Evolutionary conservation across 352 stramenopile species (phyloP), one percentile per base, ranked within the genome.

Genomic region (Thraustochytrium sp.): DNA sequence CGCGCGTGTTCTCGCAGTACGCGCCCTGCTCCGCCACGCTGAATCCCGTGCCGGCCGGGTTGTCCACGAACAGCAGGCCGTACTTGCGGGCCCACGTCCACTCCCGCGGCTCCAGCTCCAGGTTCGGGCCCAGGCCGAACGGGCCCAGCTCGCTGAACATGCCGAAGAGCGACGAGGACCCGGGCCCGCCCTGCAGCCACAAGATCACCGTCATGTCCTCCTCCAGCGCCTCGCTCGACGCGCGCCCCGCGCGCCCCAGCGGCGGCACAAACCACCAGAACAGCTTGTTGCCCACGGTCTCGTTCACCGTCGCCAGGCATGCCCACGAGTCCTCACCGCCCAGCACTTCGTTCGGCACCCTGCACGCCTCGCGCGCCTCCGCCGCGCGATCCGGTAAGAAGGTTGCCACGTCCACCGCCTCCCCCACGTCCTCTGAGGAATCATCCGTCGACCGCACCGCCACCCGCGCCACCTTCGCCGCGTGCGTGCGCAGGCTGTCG

Each of bases 161-260:
- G 48, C 85, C 86, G 36, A 87, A 88, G 1, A 86, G 38, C 36
- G 85, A 87, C 36, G 85, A 86, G 3, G 44, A 85, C 13, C 86
- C 86, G 8, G 86, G 86, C 8, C 86, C 86, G 44, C 86, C 86
- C 59, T 88, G 86, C 37, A 88, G 84, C 86, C 86, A 88, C 21
- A 88, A 5, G 2, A 88, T 49, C 16, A 88, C 5, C 29, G 85
- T 84, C 82, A 36, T 65, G 8, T 62, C 42, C 78, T 62, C 42
- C 78, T 84, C 34, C 44, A 51, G 68, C 63, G 26, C 9, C 21
- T 13, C 26, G 59, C 26, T 46, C 26, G 34, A 9, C 36, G 29
- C 2, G 11, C 40, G 34, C 36, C 8, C 26, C 2, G 13, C 34
- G 16, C 31, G 21, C 16, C 13, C 13, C 26, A 72, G 0, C 13